Base-by-base conservation (phyloP, 2,329 filamentous ascomycete species). In the Pseudogymnoascus sp. region DNA sequence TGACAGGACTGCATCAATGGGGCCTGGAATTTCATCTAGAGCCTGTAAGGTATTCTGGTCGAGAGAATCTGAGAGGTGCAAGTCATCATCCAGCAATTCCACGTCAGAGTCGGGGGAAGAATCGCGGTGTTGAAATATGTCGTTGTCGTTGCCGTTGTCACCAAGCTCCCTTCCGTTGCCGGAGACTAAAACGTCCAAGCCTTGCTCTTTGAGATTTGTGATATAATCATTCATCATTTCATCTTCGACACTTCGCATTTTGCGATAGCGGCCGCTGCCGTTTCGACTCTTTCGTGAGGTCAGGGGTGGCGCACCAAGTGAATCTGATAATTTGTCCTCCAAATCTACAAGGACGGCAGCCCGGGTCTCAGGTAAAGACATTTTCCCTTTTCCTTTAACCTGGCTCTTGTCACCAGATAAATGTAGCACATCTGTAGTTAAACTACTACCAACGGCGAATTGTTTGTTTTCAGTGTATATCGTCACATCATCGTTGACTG, bases 41-140 rank as follows among this genome's bases (percentile, higher is more conserved):
- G 76, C 78, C 23, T 79, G 79, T 2, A 81, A 69, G 45, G 81
- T 77, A 62, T 76, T 74, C 7, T 63, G 60, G 23, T 65, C 63
- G 59, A 71, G 69, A 33, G 16, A 33, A 21, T 55, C 49, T 3
- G 29, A 35, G 29, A 29, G 6, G 49, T 55, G n/a, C 29, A 55
- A 55, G 29, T 33, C 12, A 33, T 55, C 49, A 35, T 35, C 49
- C 5, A 55, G 33, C 49, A 55, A 21, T 55, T 55, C 49, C 16
- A 55, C 6, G 23, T 14, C 49, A 21, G 49, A 33, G 16, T 33
- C 6, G 19, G 49, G 49, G 19, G 49, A 33, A 14, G 49, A 55
- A 26, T 55, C 29, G 11, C n/a, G 29, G 11, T 19, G 49, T 55
- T 33, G 49, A 33, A 71, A 66, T 35, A 66, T 62, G 4, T 52